phyloP scores from a whole-genome alignment of 108 stramenopile species.

The Nannochloropsis gaditana region DNA sequence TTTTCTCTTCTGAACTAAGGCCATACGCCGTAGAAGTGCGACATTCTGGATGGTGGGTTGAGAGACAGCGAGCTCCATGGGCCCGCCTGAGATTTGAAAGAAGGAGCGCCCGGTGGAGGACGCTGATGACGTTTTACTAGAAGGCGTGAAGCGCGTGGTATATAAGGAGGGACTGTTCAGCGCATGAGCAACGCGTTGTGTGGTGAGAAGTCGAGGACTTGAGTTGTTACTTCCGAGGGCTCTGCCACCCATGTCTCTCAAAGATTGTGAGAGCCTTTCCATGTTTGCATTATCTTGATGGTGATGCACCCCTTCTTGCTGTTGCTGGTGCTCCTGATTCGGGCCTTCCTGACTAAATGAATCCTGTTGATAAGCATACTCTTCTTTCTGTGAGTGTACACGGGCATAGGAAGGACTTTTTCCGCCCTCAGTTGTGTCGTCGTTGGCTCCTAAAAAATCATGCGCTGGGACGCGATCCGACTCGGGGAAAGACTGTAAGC shows the following conservation, averaged over 20 bases:
- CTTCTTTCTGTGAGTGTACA: neutral
- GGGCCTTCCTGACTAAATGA: neutral
- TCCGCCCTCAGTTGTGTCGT: neutral
- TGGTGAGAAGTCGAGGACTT: neutral
- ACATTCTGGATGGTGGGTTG: slow-evolving; percentile 15
- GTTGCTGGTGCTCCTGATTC: neutral
- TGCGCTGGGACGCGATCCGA: neutral
- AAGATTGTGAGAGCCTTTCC: neutral
- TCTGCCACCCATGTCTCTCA: neutral
- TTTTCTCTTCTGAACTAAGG: neutral
- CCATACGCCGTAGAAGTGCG: neutral
- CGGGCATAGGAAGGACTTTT: neutral
- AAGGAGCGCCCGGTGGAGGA: neutral
- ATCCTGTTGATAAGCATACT: too few relatives aligned
- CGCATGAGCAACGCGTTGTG: neutral
- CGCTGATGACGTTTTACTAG: neutral
- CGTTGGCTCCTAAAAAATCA: slow-evolving; percentile 13
- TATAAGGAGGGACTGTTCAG: neutral
- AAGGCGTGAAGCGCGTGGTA: neutral
- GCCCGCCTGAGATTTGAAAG: neutral
- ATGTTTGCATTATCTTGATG: neutral
- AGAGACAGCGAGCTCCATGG: neutral
- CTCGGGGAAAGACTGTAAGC: neutral
- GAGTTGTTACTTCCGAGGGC: neutral
- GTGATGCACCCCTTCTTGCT: neutral